Evolutionary conservation across 352 stramenopile species (phyloP), one percentile per base, ranked within the genome.

Genomic region (Phytophthora cactorum): DNA sequence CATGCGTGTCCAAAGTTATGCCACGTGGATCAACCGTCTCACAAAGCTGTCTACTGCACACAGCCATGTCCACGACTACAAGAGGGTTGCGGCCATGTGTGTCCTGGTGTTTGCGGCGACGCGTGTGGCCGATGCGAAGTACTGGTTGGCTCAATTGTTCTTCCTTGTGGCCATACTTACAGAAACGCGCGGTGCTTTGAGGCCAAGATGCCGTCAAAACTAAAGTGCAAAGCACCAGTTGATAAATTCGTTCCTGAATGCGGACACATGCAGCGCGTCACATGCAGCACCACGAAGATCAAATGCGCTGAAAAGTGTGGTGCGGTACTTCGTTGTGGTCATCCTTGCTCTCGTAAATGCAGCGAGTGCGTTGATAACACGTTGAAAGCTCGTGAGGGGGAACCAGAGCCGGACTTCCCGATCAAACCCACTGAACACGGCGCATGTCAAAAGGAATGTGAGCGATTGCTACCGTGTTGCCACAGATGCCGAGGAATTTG

Each of bases 401-500:
- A 62, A 28, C 56, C 31, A 7, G 70, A 71, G 2, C 59, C 60
- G 17, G 64, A 69, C 14, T 66, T 70, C 29, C 67, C 68, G 3
- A 83, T 81, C n/a, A 75, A 63, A 27, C 55, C 66, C 22, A 74
- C 67, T 0, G 74, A 81, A 56, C 68, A 90, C 25, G 77, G 73
- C 2, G 44, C 50, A 4, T 96, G 88, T 63, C 73, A 74, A 47
- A 78, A 90, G 58, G 70, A 75, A 27, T 96, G 86, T 47, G 85
- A 86, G 27, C 73, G 86, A 39, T 56, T 74, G 39, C 57, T 96
- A 15, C 66, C 84, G 27, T 96, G 88, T 49, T 81, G 80, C 22
- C 88, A 96, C 62, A 39, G 63, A 4, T 96, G 88, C 56, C 63
- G 59, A 14, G 70, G 59, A 12, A n/a, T 72, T 31, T 96, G 88